A percentile compares a stretch with the other conserved stretches of the same genome.
phyloP scores from a whole-genome alignment of 1,284 basidiomycete genomes.

The Naganishia sp. region DNA sequence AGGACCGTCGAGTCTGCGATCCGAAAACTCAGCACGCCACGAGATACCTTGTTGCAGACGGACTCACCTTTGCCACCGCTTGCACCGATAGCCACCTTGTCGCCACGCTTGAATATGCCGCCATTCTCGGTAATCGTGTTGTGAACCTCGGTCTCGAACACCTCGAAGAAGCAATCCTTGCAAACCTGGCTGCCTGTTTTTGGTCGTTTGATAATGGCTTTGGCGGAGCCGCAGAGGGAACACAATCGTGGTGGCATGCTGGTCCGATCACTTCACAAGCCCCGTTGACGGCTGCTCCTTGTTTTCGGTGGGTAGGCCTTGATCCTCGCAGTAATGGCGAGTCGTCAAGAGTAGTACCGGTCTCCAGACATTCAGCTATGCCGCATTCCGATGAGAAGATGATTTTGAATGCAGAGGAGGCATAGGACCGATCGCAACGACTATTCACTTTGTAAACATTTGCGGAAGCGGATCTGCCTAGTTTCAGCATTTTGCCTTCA shows the following conservation, averaged over 20 bases:
- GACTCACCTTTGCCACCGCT: slow-evolving; percentile 92
- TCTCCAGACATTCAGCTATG: no score
- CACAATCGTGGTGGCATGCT: slow-evolving; percentile 51
- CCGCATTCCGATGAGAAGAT: no score
- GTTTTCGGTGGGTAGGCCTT: no score
- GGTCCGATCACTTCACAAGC: neutral
- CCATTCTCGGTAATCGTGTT: slow-evolving; percentile 81
- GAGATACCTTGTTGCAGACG: neutral
- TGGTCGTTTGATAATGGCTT: slow-evolving; percentile 88
- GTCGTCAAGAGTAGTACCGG: neutral
- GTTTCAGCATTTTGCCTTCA: no score
- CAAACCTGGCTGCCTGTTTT: slow-evolving; percentile 98
- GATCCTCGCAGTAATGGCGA: no score
- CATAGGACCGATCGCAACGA: no score
- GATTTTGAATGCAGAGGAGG: no score
- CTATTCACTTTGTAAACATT: no score
- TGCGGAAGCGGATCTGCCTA: no score
- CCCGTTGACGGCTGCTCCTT: neutral
- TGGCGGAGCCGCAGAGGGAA: slow-evolving; percentile 68
- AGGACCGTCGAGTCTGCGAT: slow-evolving; percentile 90
- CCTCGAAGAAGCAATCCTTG: slow-evolving; percentile 90
- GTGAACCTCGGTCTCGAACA: slow-evolving; percentile 98
- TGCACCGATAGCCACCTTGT: slow-evolving; percentile 94
- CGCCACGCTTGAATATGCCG: slow-evolving; percentile 80
- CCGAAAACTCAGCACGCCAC: neutral